Conservation (phyloP, 1,139 yeast genomes). For the Meyerozyma athensensis region DNA sequence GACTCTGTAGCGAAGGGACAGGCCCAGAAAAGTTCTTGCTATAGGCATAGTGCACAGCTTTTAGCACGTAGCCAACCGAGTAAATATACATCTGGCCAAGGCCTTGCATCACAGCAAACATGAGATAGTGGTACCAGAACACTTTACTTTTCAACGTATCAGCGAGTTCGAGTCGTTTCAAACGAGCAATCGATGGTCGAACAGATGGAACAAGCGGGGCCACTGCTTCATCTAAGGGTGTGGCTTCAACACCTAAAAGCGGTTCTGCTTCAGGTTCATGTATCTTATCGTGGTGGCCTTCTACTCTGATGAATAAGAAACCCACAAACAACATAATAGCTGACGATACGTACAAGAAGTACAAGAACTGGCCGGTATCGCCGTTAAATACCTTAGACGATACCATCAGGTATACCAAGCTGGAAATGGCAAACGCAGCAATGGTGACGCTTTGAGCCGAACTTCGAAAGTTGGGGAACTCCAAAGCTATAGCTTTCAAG, state of each 20-base stretch:
- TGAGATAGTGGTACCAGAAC: slow-evolving; percentile 46
- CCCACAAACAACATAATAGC: slow-evolving; percentile 25
- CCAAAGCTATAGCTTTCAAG: slow-evolving; percentile 30
- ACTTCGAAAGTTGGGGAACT: slow-evolving; percentile 29
- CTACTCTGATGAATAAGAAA: slow-evolving; percentile 27
- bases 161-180: background rate
- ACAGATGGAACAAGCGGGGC: too few relatives aligned
- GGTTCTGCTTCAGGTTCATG: background rate
- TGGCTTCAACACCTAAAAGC: background rate
- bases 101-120: slow-evolving; percentile 63
- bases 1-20: slow-evolving; percentile 25
- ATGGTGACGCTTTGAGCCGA: slow-evolving; percentile 36
- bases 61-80: slow-evolving; percentile 67
- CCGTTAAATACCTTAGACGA: slow-evolving; percentile 19
- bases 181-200: background rate
- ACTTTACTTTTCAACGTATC: slow-evolving; percentile 12
- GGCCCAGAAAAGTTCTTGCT: slow-evolving; percentile 14
- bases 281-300: slow-evolving; percentile 20
- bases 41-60: slow-evolving; percentile 39
- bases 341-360: slow-evolving; percentile 20
- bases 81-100: slow-evolving; percentile 77
- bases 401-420: slow-evolving; percentile 23
- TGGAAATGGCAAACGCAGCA: slow-evolving; percentile 35
- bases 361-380: slow-evolving; percentile 21
- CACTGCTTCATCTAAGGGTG: too few relatives aligned